These are phyloP conservation scores for Blepharisma japonicum DNA, from an alignment of 73 alveolate genomes.

Conservation along the genomic window DNA sequence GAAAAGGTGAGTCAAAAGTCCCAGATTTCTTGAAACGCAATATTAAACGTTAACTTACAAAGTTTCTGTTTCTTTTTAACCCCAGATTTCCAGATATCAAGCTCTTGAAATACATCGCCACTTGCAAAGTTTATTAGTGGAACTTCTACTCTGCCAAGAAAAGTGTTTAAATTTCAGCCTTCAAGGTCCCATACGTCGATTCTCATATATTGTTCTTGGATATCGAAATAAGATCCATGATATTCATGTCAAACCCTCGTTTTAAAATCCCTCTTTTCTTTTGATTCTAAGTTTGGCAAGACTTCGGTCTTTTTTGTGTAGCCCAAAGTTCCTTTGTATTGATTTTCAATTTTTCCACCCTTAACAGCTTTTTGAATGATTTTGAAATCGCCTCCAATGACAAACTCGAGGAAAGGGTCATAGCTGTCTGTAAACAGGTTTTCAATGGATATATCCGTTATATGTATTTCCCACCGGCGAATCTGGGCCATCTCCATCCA, in stretches of 20 bases:
- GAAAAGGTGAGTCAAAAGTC: constrained; percentile 4
- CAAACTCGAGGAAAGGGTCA: constrained; percentile 34
- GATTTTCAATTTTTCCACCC: neutral
- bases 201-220: constrained; percentile 23
- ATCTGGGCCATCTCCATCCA: constrained; percentile 32
- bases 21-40: constrained; percentile 30
- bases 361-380: neutral
- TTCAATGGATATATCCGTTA: constrained; percentile 20
- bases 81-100: neutral
- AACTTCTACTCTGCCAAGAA: constrained; percentile 31
- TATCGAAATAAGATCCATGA: constrained; percentile 25
- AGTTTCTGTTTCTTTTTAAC: constrained; percentile 2
- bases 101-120: constrained; percentile 18
- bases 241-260: constrained; percentile 23
- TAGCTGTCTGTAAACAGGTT: neutral
- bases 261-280: neutral
- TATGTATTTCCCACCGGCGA: constrained; percentile 23
- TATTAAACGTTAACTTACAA: neutral
- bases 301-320: constrained; percentile 29
- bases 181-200: constrained; percentile 32
- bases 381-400: constrained; percentile 23
- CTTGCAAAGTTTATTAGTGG: constrained; percentile 10
- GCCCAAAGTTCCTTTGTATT: constrained; percentile 24
- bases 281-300: neutral
- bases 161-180: constrained; percentile 10